Base-by-base conservation (phyloP, 1,139 yeast species). In the Sugiyamaella grinbergsii region DNA sequence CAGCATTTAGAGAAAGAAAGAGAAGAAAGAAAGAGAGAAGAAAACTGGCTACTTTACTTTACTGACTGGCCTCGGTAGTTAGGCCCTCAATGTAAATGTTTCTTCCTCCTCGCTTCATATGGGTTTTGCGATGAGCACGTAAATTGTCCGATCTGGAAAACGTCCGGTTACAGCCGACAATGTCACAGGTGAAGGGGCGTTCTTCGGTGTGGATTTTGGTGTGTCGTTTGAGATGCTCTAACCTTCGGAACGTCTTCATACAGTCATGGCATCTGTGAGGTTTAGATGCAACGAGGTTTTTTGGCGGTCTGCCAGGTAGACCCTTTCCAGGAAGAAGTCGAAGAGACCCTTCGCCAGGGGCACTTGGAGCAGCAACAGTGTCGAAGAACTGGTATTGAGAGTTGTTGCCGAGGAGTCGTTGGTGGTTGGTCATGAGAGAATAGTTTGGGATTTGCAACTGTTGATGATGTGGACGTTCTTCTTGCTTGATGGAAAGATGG, bases 221-320 rank as follows among this genome's bases (percentile, higher is more conserved):
- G 68, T 91, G 98, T 58, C 98, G 77, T 66, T 89, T 87, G 50
- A 91, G 88, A 72, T 93, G 96, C 63, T 93, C 96, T 31, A 94
- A 91, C 54, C 98, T 77, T 65, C 88, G 91, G 74, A 91, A 91
- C 62, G 95, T 83, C 54, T 89, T 74, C n/a, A 86, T 84, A 59
- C 75, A 71, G 47, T 33, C 37, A 36, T 20, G 32, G 32, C 49
- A 45, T 32, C 46, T 24, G 23, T 38, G 47, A 2, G 44, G 50
- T 39, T 47, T 47, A 3, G 49, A 28, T 10, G 34, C 11, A 23
- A 23, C 22, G 7, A 16, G 18, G 24, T 18, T 28, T 19, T 43
- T 43, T 10, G 38, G 26, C 1, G 47, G 47, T 34, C 47, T 10
- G 2, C 47, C 47, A 23, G 40, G 47, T 5, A 34, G 40, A 26